A percentile compares a stretch with the other conserved stretches of the same genome.
These are phyloP conservation scores for Galerina sulciceps DNA, from an alignment of 768 basidiomycete genomes.

Conservation along the genomic window DNA sequence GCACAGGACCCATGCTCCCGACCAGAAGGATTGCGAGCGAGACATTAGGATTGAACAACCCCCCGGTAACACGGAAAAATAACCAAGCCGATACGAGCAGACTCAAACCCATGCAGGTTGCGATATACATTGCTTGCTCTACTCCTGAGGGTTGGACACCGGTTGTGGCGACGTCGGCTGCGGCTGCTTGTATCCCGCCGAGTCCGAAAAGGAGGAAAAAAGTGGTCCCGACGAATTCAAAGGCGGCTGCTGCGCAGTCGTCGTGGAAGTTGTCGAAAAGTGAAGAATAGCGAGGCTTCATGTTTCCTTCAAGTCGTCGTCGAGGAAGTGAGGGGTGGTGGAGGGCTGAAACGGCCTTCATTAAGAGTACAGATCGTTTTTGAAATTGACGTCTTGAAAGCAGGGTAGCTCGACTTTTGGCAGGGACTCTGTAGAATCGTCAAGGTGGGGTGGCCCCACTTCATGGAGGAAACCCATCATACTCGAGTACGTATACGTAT, in stretches of 20 bases:
- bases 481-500: too few relatives aligned
- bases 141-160: constrained; percentile 31
- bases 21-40: constrained; percentile 61
- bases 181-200: constrained; percentile 65
- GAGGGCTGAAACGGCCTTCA: too few relatives aligned
- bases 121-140: constrained; percentile 56
- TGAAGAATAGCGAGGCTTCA: background rate
- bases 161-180: constrained; percentile 33
- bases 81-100: constrained; percentile 69
- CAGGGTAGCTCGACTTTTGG: too few relatives aligned
- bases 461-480: too few relatives aligned
- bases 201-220: constrained; percentile 69
- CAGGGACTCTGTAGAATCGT: too few relatives aligned
- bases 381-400: too few relatives aligned
- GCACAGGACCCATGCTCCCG: constrained; percentile 55
- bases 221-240: constrained; percentile 64
- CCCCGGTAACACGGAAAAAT: constrained; percentile 66
- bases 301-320: too few relatives aligned
- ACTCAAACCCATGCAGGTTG: constrained; percentile 63
- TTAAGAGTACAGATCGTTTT: too few relatives aligned
- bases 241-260: constrained; percentile 50
- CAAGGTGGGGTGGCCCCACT: too few relatives aligned
- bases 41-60: constrained; percentile 69
- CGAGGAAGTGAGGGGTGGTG: too few relatives aligned
- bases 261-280: constrained; percentile 29